These are phyloP conservation scores for Phytopythium oedochilum DNA, from an alignment of 352 stramenopile genomes.

Conservation along the genomic window DNA sequence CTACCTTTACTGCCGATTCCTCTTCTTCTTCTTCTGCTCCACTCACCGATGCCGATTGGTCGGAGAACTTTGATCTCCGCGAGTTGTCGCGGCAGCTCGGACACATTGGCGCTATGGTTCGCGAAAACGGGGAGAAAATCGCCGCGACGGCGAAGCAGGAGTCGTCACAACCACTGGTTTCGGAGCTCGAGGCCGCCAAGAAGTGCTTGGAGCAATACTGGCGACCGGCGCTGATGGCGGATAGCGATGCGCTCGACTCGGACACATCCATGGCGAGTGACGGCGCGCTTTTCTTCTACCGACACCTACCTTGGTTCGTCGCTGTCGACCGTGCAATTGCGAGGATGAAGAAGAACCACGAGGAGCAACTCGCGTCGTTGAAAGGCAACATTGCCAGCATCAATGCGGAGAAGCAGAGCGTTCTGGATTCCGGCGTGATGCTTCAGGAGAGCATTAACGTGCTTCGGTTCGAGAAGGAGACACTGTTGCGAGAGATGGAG, in stretches of 20 bases:
- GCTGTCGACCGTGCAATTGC: slow-evolving; percentile 26
- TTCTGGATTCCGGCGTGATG: slow-evolving; percentile 22
- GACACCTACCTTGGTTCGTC: slow-evolving; percentile 61
- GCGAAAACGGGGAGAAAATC: slow-evolving; percentile 3
- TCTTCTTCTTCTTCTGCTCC: background rate
- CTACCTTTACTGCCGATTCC: slow-evolving; percentile 8
- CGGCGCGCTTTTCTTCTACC: slow-evolving; percentile 19
- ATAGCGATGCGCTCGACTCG: background rate
- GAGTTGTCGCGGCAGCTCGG: slow-evolving; percentile 29
- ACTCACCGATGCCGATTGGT: slow-evolving; percentile 7
- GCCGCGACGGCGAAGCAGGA: slow-evolving; percentile 20
- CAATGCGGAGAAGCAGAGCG: slow-evolving; percentile 18
- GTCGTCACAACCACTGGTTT: slow-evolving; percentile 21
- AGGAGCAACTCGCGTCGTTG: slow-evolving; percentile 15
- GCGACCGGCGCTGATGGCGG: background rate
- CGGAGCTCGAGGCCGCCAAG: slow-evolving; percentile 46
- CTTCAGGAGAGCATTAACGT: slow-evolving; percentile 50
- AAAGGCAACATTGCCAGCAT: slow-evolving; percentile 18
- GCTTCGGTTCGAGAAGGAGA: slow-evolving; percentile 70
- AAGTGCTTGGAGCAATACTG: slow-evolving; percentile 17
- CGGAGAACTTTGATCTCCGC: slow-evolving; percentile 18
- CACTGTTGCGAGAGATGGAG: slow-evolving; percentile 52
- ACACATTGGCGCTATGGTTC: slow-evolving; percentile 5
- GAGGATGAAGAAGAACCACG: slow-evolving; percentile 22
- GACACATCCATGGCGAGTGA: slow-evolving; percentile 5